Conservation (phyloP, 148 eudicot genomes). For the Camellia sinensis region DNA sequence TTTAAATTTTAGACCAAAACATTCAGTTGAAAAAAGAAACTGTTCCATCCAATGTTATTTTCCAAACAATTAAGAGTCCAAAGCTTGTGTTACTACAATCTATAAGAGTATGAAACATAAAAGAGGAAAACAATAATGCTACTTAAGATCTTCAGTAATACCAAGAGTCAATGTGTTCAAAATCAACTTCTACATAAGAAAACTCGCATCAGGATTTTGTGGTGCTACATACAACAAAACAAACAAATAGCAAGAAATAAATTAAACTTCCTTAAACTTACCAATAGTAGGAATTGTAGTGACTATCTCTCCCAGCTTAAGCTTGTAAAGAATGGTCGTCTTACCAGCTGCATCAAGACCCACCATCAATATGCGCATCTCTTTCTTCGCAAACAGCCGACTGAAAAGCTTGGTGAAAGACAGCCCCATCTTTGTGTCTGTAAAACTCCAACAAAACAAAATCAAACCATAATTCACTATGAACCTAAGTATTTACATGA, state of each 20-base stretch:
- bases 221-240: background rate
- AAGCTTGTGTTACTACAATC: background rate
- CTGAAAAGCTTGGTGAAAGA: conserved; percentile 73
- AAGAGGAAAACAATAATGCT: background rate
- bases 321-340: conserved; percentile 74
- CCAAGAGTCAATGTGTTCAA: background rate
- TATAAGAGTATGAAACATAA: background rate
- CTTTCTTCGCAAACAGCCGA: conserved; percentile 61
- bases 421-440: conserved; percentile 51
- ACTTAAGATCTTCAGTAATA: background rate
- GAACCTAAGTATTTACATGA: background rate
- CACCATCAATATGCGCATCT: conserved; percentile 76
- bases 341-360: conserved; percentile 88
- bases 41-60: background rate
- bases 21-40: background rate
- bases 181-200: background rate
- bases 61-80: too few species aligned
- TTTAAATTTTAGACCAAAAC: background rate
- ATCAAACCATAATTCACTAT: background rate
- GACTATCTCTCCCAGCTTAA: conserved; percentile 73
- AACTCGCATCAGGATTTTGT: background rate
- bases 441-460: conserved; percentile 21
- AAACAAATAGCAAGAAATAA: background rate
- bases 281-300: conserved; percentile 81
- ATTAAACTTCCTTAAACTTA: conserved; percentile 19